phyloP scores from a whole-genome alignment of 208 protist species.

The Spongospora subterranea region DNA sequence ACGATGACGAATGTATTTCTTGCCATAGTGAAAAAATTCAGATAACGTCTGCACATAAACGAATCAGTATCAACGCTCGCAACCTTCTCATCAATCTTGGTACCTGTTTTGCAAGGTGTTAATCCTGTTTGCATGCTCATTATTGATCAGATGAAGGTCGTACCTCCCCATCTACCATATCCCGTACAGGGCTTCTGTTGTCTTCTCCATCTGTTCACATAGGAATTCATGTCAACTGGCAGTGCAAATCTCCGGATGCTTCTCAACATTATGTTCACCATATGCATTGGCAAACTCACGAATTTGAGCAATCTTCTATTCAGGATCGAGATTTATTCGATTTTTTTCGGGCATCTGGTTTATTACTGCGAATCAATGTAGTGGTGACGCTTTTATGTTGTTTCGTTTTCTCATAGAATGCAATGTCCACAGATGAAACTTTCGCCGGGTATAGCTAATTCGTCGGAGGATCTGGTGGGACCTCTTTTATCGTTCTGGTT shows the following conservation, averaged over 20 bases:
- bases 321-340: constrained; percentile 8
- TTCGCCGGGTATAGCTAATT: background rate
- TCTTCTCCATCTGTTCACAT: background rate
- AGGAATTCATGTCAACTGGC: background rate
- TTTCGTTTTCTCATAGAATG: background rate
- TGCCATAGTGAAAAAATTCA: background rate
- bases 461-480: background rate
- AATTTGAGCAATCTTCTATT: background rate
- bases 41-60: background rate
- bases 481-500: constrained; percentile 38
- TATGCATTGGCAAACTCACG: background rate
- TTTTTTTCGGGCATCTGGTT: background rate
- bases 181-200: constrained; percentile 20
- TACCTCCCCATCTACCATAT: background rate
- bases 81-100: constrained; percentile 12
- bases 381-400: background rate
- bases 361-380: background rate
- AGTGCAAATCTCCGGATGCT: background rate
- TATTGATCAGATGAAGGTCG: background rate
- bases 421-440: background rate
- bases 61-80: background rate
- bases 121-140: background rate
- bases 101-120: background rate
- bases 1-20: constrained; percentile 18
- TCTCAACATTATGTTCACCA: constrained; percentile 53